Conservation (phyloP, 257 asterid species). For the Solanum corneliomulleri region DNA sequence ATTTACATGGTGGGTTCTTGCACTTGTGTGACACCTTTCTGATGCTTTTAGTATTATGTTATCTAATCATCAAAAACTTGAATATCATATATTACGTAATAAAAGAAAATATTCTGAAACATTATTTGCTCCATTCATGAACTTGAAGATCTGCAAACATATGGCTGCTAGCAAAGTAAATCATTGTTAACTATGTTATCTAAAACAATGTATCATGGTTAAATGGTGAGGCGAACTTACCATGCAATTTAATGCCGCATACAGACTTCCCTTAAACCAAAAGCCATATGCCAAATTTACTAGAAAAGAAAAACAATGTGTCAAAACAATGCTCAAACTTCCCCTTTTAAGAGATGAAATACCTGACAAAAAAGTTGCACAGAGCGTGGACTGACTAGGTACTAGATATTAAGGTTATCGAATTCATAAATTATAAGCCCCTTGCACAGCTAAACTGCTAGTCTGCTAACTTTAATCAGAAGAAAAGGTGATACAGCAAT, state of each 20-base stretch:
- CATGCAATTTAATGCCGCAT: conserved; percentile 76
- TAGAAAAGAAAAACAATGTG: conserved; percentile 10
- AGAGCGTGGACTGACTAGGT: not conserved
- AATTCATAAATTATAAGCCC: not conserved
- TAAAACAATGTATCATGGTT: not conserved
- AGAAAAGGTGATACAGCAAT: not conserved
- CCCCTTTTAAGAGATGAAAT: not conserved
- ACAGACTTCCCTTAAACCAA: conserved; percentile 63
- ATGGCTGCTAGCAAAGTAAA: not conserved
- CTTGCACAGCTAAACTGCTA: not conserved
- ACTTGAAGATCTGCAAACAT: not conserved
- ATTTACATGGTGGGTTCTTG: not conserved
- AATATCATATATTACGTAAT: not conserved
- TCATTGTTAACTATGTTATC: not conserved
- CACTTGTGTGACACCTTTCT: not conserved
- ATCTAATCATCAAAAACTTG: not conserved
- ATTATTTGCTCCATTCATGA: not conserved
- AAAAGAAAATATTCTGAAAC: not conserved
- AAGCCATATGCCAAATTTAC: conserved; percentile 93
- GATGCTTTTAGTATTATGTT: not conserved
- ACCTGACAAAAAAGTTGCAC: too few species aligned
- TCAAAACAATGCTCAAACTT: not conserved
- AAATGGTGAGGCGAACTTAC: conserved; percentile 30
- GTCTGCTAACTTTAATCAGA: too few species aligned
- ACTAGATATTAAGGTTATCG: not conserved